Conservation (phyloP, 169 alveolate species). For the Plasmodium knowlesi region DNA sequence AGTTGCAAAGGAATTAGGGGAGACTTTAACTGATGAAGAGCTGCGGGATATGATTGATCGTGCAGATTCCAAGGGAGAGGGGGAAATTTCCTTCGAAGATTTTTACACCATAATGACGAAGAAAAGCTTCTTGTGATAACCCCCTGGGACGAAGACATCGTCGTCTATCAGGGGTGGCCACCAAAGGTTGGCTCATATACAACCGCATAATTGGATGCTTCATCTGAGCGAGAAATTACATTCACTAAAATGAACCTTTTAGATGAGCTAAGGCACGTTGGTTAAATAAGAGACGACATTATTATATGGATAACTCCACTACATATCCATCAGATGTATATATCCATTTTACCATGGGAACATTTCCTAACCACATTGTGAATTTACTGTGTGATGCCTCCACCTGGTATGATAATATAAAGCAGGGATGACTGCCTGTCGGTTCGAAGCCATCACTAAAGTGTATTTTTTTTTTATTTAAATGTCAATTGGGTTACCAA, state of each 20-base stretch:
- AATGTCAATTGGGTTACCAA: neutral
- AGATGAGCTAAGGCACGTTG: neutral
- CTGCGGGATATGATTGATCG: slow-evolving; percentile 98
- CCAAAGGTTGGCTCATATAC: neutral
- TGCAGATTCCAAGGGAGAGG: slow-evolving; percentile 99
- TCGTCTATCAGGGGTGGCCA: neutral
- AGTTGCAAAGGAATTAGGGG: slow-evolving; percentile 99
- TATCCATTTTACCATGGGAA: neutral
- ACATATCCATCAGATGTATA: neutral
- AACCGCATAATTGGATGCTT: neutral
- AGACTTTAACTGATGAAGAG: slow-evolving; percentile 97
- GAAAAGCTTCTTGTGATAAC: slow-evolving; percentile 93
- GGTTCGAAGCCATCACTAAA: neutral
- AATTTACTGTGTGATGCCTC: neutral
- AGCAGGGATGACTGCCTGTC: neutral
- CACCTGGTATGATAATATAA: neutral
- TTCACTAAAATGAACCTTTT: neutral
- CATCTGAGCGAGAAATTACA: neutral
- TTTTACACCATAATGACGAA: slow-evolving; percentile 98
- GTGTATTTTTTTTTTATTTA: neutral
- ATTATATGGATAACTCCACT: neutral
- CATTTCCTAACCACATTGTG: neutral
- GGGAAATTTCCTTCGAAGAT: slow-evolving; percentile 98
- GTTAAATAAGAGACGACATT: neutral
- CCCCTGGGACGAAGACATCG: neutral